Evolutionary conservation across 2,329 filamentous ascomycete species (phyloP), one percentile per base, ranked within the genome.

Genomic region (Neonectria faginata): DNA sequence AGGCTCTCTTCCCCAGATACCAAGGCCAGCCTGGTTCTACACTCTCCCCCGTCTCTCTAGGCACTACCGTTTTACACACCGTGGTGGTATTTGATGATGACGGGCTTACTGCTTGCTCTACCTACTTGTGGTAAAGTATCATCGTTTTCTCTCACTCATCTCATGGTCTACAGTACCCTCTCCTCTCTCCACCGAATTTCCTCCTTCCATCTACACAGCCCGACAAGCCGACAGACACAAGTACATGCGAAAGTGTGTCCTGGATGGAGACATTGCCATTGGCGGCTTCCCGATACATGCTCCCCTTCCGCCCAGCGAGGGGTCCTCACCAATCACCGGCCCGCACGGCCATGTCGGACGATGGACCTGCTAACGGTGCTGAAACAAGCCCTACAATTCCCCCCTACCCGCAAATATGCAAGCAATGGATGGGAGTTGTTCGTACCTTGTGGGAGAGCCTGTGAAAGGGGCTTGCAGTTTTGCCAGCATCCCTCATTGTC

Each of bases 301-400:
- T 56, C 61, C 61, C 56, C 61, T 64, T 50, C 47, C 56, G 25
- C 61, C 61, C 36, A 64, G 51, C 54, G 56, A 39, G 14, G 29
- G 10, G 39, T 41, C 25, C 45, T 36, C 57, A 7, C 71, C 71
- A 73, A 73, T 73, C 67, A 69, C 12, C 14, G 45, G 27, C 31
- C 62, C n/a, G 60, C 56, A 65, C 44, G 29, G 51, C 50, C 60
- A 62, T 57, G 63, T 67, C 45, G 59, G 70, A 70, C 70, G 58
- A 70, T 69, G 71, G 58, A 70, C 67, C 62, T 74, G 47, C 70
- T 71, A 73, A 68, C 59, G 50, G 52, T 64, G 60, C 65, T 74
- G 72, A 74, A 74, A 74, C 72, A 70, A 72, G 69, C 72, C 69
- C 69, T 74, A 66, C 64, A 62, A 42, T 62, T 39, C 53, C 52